Percentiles rank a stretch among this genome's conserved stretches.
Conservation (phyloP, 2,329 filamentous ascomycete species). For the Thielaviopsis euricoi region DNA sequence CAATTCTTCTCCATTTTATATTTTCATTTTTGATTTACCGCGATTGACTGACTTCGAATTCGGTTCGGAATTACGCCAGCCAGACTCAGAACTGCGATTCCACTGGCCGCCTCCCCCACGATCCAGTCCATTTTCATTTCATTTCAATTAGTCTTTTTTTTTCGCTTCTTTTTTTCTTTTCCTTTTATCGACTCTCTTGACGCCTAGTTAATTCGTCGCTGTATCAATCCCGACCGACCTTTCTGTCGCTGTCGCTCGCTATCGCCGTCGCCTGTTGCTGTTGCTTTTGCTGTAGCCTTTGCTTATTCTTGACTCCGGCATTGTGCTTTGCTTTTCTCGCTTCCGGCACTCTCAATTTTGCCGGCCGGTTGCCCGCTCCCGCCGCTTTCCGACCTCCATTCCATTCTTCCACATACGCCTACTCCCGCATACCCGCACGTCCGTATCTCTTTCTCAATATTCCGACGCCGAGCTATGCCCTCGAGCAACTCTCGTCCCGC, state of each 20-base stretch:
- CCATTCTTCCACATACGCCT: not conserved
- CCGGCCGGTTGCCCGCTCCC: not conserved
- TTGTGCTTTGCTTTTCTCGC: not conserved
- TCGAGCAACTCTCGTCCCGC: constrained; percentile 35
- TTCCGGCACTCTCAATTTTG: not conserved
- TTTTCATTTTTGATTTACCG: not conserved
- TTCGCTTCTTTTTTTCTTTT: not conserved
- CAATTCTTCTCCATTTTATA: not conserved
- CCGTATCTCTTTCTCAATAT: constrained; percentile 16
- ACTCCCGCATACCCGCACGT: not conserved
- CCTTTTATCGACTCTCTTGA: not conserved
- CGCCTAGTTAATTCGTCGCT: not conserved
- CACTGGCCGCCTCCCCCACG: not conserved
- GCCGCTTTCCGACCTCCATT: not conserved
- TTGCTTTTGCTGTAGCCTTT: not conserved
- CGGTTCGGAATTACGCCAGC: not conserved
- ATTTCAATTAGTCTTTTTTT: not conserved
- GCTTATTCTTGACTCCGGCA: not conserved
- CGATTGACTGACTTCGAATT: not conserved
- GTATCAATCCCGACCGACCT: no score
- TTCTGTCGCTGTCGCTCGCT: not conserved
- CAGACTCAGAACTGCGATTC: not conserved
- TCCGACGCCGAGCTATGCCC: constrained; percentile 25
- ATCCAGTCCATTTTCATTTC: not conserved
- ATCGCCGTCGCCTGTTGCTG: not conserved